phyloP scores from a whole-genome alignment of 108 stramenopile species.

The Pseudonitzschia pungens region DNA sequence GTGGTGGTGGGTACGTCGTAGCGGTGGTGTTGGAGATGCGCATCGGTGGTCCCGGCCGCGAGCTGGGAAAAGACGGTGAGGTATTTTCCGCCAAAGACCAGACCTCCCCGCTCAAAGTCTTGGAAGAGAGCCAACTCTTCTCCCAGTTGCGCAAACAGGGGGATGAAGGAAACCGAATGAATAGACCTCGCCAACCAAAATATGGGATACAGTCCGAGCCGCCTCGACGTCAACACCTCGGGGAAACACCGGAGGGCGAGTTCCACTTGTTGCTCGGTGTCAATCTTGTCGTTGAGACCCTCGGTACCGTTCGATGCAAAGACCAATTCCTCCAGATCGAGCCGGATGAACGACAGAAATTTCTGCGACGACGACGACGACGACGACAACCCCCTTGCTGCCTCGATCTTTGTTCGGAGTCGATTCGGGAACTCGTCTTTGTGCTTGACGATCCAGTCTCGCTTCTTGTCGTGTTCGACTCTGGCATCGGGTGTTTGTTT shows the following conservation, averaged over 20 bases:
- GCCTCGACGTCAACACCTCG: neutral
- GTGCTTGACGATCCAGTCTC: neutral
- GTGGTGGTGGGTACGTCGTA: neutral
- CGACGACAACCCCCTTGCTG: neutral
- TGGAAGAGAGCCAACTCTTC: neutral
- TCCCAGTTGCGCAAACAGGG: neutral
- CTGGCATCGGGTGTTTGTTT: no score
- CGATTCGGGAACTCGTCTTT: neutral
- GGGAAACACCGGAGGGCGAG: neutral
- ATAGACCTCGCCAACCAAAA: neutral
- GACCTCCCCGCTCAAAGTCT: neutral
- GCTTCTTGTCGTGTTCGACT: no score
- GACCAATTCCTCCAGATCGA: neutral
- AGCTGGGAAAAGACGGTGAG: neutral
- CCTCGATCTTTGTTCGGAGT: neutral
- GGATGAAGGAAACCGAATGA: neutral
- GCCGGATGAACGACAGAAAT: neutral
- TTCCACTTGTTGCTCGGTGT: neutral
- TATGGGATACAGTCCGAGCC: neutral
- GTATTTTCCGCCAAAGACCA: neutral
- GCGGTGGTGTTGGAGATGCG: neutral
- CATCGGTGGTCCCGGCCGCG: neutral
- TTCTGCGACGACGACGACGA: no score
- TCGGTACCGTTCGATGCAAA: neutral
- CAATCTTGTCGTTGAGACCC: neutral